Conservation (phyloP, 352 stramenopile species). For the Poterioochromonas sp. region DNA sequence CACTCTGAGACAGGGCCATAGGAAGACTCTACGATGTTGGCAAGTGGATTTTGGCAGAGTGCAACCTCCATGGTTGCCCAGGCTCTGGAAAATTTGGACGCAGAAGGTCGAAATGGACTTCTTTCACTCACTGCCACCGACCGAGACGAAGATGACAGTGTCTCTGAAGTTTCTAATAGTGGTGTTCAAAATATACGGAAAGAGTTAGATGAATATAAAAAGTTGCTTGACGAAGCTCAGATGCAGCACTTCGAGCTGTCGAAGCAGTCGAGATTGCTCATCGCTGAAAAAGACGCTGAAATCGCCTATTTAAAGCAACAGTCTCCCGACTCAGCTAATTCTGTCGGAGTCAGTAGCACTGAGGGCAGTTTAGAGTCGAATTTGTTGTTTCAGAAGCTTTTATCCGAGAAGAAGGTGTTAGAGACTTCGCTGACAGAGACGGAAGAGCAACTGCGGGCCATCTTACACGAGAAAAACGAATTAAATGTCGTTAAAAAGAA, state of each 20-base stretch:
- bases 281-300: constrained; percentile 27
- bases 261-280: constrained; percentile 8
- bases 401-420: background rate
- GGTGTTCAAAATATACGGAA: no score
- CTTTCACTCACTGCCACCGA: background rate
- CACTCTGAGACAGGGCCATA: no score
- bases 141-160: background rate
- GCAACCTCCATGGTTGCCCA: background rate
- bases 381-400: constrained; percentile 3
- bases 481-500: background rate
- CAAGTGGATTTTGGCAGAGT: background rate
- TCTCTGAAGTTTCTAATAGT: no score
- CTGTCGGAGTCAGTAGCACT: background rate
- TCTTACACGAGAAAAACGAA: constrained; percentile 17
- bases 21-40: no score
- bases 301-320: background rate
- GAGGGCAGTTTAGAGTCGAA: background rate
- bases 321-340: background rate
- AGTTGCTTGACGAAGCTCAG: constrained; percentile 19
- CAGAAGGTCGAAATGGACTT: no score
- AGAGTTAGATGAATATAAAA: constrained; percentile 16
- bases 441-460: background rate
- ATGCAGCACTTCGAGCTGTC: constrained; percentile 31
- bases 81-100: constrained; percentile 13
- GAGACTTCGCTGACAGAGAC: background rate